These are phyloP conservation scores for Ogataea degrootiae DNA, from an alignment of 805 yeast species.

Conservation along the genomic window DNA sequence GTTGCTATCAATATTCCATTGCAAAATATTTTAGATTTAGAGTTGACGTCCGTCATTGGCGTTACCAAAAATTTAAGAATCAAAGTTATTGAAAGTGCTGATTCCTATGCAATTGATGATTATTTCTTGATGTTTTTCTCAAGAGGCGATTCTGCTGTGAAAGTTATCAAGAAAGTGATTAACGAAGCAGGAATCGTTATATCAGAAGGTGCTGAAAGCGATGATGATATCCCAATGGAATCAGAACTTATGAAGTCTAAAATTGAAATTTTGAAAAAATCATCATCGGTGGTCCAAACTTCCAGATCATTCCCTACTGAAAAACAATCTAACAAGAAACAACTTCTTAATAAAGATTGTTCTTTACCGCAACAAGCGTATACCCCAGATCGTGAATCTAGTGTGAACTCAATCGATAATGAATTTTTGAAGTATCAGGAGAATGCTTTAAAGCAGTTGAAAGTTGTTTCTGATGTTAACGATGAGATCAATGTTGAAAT, in stretches of 20 bases:
- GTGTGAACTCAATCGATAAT: background rate
- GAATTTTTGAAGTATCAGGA: background rate
- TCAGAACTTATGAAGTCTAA: conserved; percentile 20
- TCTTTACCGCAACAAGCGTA: background rate
- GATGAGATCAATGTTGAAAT: background rate
- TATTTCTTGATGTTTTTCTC: conserved; percentile 65
- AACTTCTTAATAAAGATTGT: background rate
- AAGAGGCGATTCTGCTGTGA: conserved; percentile 39
- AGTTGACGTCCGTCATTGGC: conserved; percentile 51
- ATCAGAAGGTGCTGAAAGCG: conserved; percentile 19
- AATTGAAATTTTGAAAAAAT: conserved; percentile 19
- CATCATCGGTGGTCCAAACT: conserved; percentile 23
- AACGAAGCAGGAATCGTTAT: conserved; percentile 28
- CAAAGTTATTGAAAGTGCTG: conserved; percentile 54
- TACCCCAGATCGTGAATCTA: background rate
- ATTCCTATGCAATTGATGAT: conserved; percentile 57
- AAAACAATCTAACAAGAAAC: background rate
- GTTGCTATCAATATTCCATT: conserved; percentile 77
- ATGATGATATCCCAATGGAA: conserved; percentile 16
- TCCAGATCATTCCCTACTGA: conserved; percentile 8
- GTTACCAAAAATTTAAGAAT: conserved; percentile 52
- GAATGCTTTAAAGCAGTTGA: background rate
- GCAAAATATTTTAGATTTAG: conserved; percentile 58
- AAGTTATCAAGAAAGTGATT: conserved; percentile 37
- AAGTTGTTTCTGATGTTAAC: background rate